Evolutionary conservation across 305 asterid genomes (phyloP).

Genomic region (Fraxinus platypoda): DNA sequence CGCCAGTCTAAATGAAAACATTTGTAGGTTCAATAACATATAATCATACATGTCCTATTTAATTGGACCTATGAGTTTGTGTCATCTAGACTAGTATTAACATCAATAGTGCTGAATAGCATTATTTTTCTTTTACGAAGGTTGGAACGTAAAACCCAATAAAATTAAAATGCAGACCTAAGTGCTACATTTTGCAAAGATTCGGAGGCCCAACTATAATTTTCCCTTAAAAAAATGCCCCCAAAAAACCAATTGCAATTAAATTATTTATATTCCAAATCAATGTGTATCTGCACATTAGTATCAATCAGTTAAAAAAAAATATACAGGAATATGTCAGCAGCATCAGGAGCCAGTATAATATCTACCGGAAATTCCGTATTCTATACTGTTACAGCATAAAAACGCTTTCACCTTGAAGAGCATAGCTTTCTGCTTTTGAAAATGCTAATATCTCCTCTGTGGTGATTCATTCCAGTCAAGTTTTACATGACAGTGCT

Average conservation of each 20-base stretch:
- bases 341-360: conserved; percentile 14
- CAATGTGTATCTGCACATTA: not conserved
- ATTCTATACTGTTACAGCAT: conserved; percentile 29
- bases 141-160: not conserved
- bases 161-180: not conserved
- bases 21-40: not conserved
- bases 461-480: conserved; percentile 16
- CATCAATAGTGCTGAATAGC: not conserved
- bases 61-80: not conserved
- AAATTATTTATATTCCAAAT: not conserved
- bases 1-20: not conserved
- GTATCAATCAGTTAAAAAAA: not conserved
- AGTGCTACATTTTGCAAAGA: not conserved
- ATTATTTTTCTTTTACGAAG: not conserved
- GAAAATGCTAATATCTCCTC: conserved; percentile 1
- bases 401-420: conserved; percentile 18
- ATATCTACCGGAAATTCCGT: conserved; percentile 26
- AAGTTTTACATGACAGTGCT: conserved; percentile 20
- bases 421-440: conserved; percentile 19
- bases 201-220: not conserved
- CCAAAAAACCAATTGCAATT: not conserved
- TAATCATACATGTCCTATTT: not conserved
- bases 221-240: not conserved
- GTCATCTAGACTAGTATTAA: not conserved
- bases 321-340: conserved; percentile 24